Evolutionary conservation across 148 eudicot genomes (phyloP).

Genomic region (Silene latifolia): DNA sequence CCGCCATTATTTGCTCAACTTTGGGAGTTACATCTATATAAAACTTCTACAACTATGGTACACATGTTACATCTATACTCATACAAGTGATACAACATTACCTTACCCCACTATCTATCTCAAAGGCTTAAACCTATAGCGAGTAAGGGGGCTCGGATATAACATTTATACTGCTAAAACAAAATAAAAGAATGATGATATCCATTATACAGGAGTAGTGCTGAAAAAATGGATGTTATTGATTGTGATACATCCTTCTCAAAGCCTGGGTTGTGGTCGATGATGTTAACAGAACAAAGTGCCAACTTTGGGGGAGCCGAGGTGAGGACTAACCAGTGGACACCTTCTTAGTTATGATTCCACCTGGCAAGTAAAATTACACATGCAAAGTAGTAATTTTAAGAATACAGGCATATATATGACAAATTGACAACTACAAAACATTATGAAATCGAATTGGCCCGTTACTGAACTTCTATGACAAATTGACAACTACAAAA

Average conservation of each 20-base stretch:
- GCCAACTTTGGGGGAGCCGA: not conserved
- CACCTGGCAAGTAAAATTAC: not conserved
- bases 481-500: not conserved
- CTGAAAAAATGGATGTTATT: conserved; percentile 9
- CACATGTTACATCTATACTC: not conserved
- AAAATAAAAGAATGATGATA: conserved; percentile 6
- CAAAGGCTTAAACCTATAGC: not conserved
- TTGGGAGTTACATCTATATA: not conserved
- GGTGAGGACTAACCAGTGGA: not conserved
- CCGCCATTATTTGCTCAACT: no score
- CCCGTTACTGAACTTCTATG: not conserved
- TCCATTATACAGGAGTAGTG: conserved; percentile 9
- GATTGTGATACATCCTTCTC: conserved; percentile 1
- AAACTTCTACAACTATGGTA: not conserved
- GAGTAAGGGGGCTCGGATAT: not conserved
- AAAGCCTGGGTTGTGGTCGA: not conserved
- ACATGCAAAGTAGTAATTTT: not conserved
- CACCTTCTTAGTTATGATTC: not conserved
- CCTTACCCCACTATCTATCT: not conserved
- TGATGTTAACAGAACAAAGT: conserved; percentile 2
- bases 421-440: not conserved
- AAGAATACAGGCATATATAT: not conserved
- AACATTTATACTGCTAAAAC: conserved; percentile 9
- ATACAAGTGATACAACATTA: not conserved
- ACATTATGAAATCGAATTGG: not conserved